Conservation (phyloP, 768 basidiomycete genomes). For the Mycena capillaripes region DNA sequence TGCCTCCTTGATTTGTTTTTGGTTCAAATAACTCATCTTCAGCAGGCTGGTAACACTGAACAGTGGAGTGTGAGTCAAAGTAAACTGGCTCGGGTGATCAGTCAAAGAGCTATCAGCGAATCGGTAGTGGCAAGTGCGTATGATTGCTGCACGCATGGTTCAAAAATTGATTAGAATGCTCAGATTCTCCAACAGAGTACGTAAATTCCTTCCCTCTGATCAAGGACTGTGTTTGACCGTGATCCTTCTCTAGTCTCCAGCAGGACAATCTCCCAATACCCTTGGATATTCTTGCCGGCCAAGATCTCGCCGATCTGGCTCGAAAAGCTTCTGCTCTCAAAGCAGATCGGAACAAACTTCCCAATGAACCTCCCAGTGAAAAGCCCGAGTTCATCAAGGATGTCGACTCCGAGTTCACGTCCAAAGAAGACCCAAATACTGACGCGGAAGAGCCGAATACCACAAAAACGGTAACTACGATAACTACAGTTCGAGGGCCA, state of each 20-base stretch:
- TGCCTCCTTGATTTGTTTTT: background rate
- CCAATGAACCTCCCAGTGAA: background rate
- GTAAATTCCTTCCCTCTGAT: background rate
- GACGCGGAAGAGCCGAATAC: background rate
- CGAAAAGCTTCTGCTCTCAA: constrained; percentile 25
- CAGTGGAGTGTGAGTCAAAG: too few relatives aligned
- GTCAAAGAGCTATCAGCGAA: constrained; percentile 20
- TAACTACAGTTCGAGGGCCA: constrained; percentile 12
- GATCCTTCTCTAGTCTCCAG: background rate
- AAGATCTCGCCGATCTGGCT: constrained; percentile 24
- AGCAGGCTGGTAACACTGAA: too few relatives aligned
- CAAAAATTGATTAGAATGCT: too few relatives aligned
- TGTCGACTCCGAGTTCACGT: background rate
- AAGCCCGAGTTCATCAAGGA: background rate
- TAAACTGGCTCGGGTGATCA: constrained; percentile 27
- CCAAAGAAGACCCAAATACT: background rate
- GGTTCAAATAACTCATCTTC: background rate
- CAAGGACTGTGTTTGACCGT: background rate
- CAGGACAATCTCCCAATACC: constrained; percentile 26
- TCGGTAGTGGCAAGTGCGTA: constrained; percentile 27
- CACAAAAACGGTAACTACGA: constrained; percentile 31
- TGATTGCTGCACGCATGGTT: background rate
- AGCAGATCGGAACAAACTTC: background rate
- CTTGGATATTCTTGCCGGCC: constrained; percentile 27
- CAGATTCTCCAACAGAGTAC: constrained; percentile 17